phyloP scores from a whole-genome alignment of 2,329 filamentous ascomycete species.

The Diaporthe sp. region DNA sequence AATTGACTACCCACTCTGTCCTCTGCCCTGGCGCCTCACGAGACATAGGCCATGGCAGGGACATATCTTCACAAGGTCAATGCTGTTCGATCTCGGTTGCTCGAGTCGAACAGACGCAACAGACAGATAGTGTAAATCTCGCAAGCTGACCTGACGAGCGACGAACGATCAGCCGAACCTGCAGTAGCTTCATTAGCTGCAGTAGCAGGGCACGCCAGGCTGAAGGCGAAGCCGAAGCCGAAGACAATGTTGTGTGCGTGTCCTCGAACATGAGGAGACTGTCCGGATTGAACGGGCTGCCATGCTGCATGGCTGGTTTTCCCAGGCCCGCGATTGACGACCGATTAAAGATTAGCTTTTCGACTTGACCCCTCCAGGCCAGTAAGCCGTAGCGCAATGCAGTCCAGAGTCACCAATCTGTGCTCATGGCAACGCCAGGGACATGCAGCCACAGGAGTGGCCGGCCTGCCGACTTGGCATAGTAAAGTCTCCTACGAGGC shows the following conservation, averaged over 20 bases:
- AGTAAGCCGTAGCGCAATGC: slow-evolving; percentile 36
- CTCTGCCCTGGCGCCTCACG: background rate
- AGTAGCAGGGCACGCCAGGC: background rate
- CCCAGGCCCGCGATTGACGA: slow-evolving; percentile 25
- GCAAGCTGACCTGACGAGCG: background rate
- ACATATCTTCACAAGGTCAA: background rate
- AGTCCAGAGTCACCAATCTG: slow-evolving; percentile 31
- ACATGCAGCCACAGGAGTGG: slow-evolving; percentile 30
- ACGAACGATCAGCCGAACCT: slow-evolving; percentile 5
- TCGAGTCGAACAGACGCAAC: no score
- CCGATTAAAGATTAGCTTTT: slow-evolving; percentile 9
- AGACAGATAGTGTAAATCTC: background rate
- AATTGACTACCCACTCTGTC: background rate
- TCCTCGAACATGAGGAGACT: background rate
- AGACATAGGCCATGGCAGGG: background rate
- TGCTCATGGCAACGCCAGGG: slow-evolving; percentile 30
- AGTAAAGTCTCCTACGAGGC: slow-evolving; percentile 20
- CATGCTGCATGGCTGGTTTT: background rate
- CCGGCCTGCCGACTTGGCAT: slow-evolving; percentile 9
- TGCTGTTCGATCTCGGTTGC: background rate
- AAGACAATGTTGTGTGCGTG: background rate
- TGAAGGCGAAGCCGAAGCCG: slow-evolving; percentile 30
- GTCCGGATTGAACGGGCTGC: background rate
- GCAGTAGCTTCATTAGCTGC: slow-evolving; percentile 16
- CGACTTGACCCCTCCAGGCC: slow-evolving; percentile 31